Evolutionary conservation across 2,329 filamentous ascomycete species (phyloP).

Genomic region (Penicillium sumatraense): DNA sequence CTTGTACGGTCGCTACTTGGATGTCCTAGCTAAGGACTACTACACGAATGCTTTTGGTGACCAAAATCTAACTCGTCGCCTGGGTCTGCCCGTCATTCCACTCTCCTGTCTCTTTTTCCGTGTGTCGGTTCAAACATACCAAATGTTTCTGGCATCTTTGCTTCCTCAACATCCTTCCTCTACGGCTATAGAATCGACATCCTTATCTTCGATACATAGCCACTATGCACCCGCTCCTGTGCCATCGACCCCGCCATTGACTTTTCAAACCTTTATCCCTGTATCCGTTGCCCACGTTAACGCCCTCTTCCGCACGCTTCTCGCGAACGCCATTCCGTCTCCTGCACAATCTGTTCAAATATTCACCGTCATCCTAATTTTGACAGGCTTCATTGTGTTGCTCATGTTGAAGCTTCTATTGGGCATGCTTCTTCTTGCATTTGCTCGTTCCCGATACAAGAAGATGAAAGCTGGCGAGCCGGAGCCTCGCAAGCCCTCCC

Average conservation of each 20-base stretch:
- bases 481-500: constrained; percentile 17
- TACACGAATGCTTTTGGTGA: constrained; percentile 94
- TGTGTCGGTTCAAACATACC: constrained; percentile 91
- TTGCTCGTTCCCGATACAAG: constrained; percentile 77
- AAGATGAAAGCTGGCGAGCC: constrained; percentile 74
- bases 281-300: constrained; percentile 58
- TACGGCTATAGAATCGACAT: constrained; percentile 39
- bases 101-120: constrained; percentile 93
- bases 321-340: constrained; percentile 49
- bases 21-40: constrained; percentile 96
- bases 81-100: constrained; percentile 89
- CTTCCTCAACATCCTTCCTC: constrained; percentile 70
- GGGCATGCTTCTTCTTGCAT: constrained; percentile 83
- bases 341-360: constrained; percentile 48
- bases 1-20: constrained; percentile 87
- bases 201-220: constrained; percentile 49
- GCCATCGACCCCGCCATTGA: constrained; percentile 68
- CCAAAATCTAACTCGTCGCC: constrained; percentile 83
- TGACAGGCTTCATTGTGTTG: constrained; percentile 82
- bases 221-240: constrained; percentile 63
- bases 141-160: constrained; percentile 94
- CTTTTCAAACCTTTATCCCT: constrained; percentile 57
- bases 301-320: constrained; percentile 42
- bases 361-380: constrained; percentile 78
- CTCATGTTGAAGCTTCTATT: constrained; percentile 83